These are phyloP conservation scores for Mortierella sp. DNA, from an alignment of 371 early-diverging fungal genomes.

Conservation along the genomic window DNA sequence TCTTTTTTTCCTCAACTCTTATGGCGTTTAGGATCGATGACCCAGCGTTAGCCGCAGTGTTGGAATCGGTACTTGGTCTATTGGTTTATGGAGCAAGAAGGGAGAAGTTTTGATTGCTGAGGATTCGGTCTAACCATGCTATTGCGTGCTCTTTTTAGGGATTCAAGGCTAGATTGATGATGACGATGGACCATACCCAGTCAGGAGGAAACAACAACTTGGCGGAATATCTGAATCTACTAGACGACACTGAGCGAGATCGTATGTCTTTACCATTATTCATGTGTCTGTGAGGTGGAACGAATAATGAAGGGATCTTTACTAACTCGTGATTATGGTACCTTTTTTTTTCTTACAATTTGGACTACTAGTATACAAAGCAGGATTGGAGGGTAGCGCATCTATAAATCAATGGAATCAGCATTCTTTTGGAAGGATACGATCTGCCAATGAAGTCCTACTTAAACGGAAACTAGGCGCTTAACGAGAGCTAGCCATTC, in stretches of 20 bases:
- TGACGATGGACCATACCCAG: constrained; percentile 55
- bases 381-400: constrained; percentile 51
- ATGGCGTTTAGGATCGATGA: constrained; percentile 31
- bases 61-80: constrained; percentile 23
- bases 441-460: constrained; percentile 51
- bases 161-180: constrained; percentile 40
- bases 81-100: not conserved
- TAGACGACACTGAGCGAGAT: constrained; percentile 52
- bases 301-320: not conserved
- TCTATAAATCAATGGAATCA: constrained; percentile 55
- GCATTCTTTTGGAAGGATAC: constrained; percentile 55
- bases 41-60: constrained; percentile 10
- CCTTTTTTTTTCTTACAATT: not conserved
- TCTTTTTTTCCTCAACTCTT: not conserved
- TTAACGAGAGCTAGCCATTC: no score
- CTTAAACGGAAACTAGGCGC: constrained; percentile 41
- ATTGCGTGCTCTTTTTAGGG: constrained; percentile 16
- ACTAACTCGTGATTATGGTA: not conserved
- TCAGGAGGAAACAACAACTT: constrained; percentile 45
- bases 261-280: constrained; percentile 18
- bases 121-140: not conserved
- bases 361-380: constrained; percentile 39
- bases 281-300: no score
- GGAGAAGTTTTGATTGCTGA: not conserved
- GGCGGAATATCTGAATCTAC: constrained; percentile 33